Base-by-base conservation (phyloP, 371 early-diverging fungal genomes). In the Parasitella parasitica region DNA sequence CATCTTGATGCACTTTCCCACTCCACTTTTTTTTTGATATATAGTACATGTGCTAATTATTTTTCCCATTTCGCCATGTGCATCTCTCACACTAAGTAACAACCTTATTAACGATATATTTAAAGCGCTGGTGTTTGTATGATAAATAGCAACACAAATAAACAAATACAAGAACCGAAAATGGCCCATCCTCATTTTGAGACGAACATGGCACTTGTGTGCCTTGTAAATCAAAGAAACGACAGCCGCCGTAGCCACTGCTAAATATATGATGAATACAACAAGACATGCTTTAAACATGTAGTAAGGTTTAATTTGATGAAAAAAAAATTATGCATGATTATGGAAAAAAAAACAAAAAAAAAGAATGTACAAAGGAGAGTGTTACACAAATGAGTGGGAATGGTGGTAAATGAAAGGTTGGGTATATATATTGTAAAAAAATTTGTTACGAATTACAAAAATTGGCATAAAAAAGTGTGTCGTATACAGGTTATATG, bases 11-110 rank as follows among this genome's bases (percentile, higher is more conserved):
- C n/a, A n/a, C 34, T 53, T 61, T 60, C 60, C 59, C 43, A 55
- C 50, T 60, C 50, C 49, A 59, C 39, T 34, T 18, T 35, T 59
- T 53, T 1, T 38, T 41, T 39, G 26, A 43, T 43, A 43, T 20
- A 43, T 20, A n/a, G n/a, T 43, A 43, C 43, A 43, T 43, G 43
- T 43, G n/a, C n/a, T 39, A 16, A 39, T 41, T 41, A 18, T 41
- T 41, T 39, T 41, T 43, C 43, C 43, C 43, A 43, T 22, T 48
- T 54, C 36, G 11, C 49, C 64, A 66, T 66, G 67, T 66, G 67
- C 67, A 39, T 49, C 67, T 66, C 67, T 66, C 67, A 66, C 67
- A 66, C 67, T 65, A 11, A 13, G 20, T 22, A 43, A 38, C n/a
- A 43, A 43, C 43, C 22, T 43, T 43, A 43, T 20, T 43, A 43